These are phyloP conservation scores for Microcyclospora pomicola DNA, from an alignment of 2,329 filamentous ascomycete genomes.

Conservation along the genomic window DNA sequence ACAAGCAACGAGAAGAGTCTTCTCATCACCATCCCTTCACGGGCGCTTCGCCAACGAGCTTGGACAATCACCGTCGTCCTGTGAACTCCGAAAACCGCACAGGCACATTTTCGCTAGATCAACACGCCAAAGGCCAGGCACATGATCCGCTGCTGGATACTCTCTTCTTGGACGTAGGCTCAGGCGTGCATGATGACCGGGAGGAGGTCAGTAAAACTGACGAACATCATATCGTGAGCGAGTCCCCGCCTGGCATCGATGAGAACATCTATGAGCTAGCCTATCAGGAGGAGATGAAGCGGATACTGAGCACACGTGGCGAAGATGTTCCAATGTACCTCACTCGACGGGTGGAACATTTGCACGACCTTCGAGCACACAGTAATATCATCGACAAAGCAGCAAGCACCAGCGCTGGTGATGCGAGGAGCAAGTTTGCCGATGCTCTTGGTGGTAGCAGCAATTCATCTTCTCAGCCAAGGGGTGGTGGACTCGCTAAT, in stretches of 20 bases:
- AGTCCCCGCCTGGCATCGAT: conserved; percentile 72
- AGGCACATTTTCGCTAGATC: conserved; percentile 20
- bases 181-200: conserved; percentile 3
- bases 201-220: neutral
- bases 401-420: conserved; percentile 1
- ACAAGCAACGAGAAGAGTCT: conserved; percentile 5
- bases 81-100: conserved; percentile 12
- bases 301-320: conserved; percentile 42
- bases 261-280: conserved; percentile 82
- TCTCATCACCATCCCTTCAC: neutral
- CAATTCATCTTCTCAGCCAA: neutral
- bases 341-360: conserved; percentile 35
- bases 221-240: conserved; percentile 46
- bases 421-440: neutral
- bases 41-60: neutral
- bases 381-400: conserved; percentile 12
- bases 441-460: neutral
- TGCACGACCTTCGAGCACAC: conserved; percentile 23
- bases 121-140: conserved; percentile 43
- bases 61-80: conserved; percentile 3
- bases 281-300: conserved; percentile 67
- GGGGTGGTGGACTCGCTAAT: neutral
- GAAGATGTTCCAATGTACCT: conserved; percentile 44
- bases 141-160: conserved; percentile 52
- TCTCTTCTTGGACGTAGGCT: conserved; percentile 64